A percentile compares a stretch with the other conserved stretches of the same genome.
Conservation (phyloP, 2,329 filamentous ascomycete genomes). For the Fusarium liriodendri region DNA sequence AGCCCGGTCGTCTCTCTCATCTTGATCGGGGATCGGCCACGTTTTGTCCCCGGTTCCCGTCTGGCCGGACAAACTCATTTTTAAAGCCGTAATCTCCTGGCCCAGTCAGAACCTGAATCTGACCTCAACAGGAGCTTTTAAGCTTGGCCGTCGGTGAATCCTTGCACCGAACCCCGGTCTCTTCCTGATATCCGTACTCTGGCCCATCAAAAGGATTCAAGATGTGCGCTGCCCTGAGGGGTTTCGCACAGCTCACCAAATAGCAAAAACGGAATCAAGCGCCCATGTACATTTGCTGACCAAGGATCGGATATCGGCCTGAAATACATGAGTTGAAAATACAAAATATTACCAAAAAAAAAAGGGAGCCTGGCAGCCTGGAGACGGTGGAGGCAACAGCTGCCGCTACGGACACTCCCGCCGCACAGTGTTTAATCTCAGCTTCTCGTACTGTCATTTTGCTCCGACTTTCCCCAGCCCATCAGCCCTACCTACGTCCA, state of each 20-base stretch:
- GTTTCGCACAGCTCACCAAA: neutral
- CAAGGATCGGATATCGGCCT: neutral
- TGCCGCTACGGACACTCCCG: neutral
- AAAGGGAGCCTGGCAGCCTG: neutral
- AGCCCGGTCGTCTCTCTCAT: neutral
- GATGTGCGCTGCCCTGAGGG: neutral
- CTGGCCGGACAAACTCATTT: neutral
- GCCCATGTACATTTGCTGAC: neutral
- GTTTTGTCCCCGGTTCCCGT: conserved; percentile 15
- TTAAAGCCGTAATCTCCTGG: conserved; percentile 2
- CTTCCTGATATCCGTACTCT: neutral
- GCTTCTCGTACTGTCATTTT: neutral
- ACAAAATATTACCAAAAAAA: neutral
- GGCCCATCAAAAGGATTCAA: neutral
- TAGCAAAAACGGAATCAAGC: neutral
- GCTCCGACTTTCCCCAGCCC: neutral
- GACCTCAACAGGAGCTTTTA: neutral
- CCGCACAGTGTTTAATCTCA: neutral
- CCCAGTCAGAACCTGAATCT: neutral
- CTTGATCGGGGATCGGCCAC: conserved; percentile 16
- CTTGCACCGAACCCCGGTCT: conserved; percentile 7
- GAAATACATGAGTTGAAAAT: neutral
- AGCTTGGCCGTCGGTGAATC: neutral
- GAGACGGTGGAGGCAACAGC: neutral
- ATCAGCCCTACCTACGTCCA: neutral